Evolutionary conservation across 2,329 filamentous ascomycete genomes (phyloP).

Genomic region (Pseudogymnoascus destructans): DNA sequence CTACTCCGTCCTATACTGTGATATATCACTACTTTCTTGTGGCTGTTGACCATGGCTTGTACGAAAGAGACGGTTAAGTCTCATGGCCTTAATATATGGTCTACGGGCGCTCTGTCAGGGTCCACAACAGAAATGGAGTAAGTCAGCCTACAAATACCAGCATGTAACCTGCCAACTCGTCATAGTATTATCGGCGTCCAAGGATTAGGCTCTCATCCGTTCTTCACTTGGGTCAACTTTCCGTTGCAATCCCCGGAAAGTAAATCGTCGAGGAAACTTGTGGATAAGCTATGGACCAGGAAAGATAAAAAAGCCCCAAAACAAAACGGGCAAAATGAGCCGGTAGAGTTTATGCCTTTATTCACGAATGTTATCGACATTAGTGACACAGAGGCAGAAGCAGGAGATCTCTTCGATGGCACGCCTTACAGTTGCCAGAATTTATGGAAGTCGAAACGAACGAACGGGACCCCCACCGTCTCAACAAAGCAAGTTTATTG

Average conservation of each 20-base stretch:
- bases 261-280: conserved; percentile 8
- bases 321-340: conserved; percentile 6
- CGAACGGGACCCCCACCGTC: conserved; percentile 23
- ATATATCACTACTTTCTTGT: background rate
- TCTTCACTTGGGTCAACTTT: conserved; percentile 15
- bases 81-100: conserved; percentile 15
- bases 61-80: conserved; percentile 15
- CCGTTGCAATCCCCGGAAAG: background rate
- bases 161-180: conserved; percentile 3
- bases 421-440: conserved; percentile 16
- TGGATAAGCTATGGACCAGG: conserved; percentile 10
- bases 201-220: conserved; percentile 13
- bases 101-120: conserved; percentile 11
- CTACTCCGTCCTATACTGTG: background rate
- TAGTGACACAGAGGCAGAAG: background rate
- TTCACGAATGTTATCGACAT: conserved; percentile 11
- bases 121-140: conserved; percentile 14
- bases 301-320: conserved; percentile 2
- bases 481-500: conserved; percentile 20
- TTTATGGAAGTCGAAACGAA: conserved; percentile 16
- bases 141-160: background rate
- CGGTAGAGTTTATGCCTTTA: conserved; percentile 11
- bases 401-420: conserved; percentile 13
- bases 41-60: conserved; percentile 10
- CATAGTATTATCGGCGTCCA: conserved; percentile 15